Conservation (phyloP, 805 yeast genomes). For the Cephaloascus albidus region DNA sequence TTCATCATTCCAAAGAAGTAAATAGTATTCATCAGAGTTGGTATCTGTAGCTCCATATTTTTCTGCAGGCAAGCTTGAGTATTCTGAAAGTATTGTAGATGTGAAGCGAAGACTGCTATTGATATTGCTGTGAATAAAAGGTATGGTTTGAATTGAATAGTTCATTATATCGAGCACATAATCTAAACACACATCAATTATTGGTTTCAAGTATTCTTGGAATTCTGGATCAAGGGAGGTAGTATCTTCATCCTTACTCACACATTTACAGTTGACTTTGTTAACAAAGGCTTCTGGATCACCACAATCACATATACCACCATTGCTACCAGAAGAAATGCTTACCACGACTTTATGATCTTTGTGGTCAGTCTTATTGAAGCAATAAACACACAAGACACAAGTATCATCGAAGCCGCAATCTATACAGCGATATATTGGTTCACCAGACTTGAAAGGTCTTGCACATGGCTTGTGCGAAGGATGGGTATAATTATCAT, state of each 20-base stretch:
- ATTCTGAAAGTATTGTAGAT: constrained; percentile 17
- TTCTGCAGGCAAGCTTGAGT: constrained; percentile 18
- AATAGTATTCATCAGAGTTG: constrained; percentile 28
- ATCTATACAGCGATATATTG: constrained; percentile 63
- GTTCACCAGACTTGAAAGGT: constrained; percentile 49
- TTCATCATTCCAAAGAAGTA: constrained; percentile 76
- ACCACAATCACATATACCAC: constrained; percentile 70
- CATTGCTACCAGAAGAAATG: constrained; percentile 33
- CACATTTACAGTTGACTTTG: constrained; percentile 41
- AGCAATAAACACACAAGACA: constrained; percentile 67
- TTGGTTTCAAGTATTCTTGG: constrained; percentile 9
- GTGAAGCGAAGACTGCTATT: constrained; percentile 16
- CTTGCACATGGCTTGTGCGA: constrained; percentile 62
- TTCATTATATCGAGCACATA: constrained; percentile 34
- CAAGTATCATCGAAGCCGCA: constrained; percentile 77
- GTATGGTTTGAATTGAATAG: constrained; percentile 26
- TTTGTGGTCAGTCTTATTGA: constrained; percentile 57
- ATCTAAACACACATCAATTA: constrained; percentile 27
- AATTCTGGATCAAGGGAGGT: constrained; percentile 4
- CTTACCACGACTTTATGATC: constrained; percentile 55
- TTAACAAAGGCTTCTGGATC: constrained; percentile 55
- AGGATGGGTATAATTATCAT: constrained; percentile 27
- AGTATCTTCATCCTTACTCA: constrained; percentile 1
- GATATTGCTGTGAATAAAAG: constrained; percentile 20
- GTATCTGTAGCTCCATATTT: constrained; percentile 23